Base-by-base conservation (phyloP, 129 eudicot genomes). In the Flaveria ramosissima region DNA sequence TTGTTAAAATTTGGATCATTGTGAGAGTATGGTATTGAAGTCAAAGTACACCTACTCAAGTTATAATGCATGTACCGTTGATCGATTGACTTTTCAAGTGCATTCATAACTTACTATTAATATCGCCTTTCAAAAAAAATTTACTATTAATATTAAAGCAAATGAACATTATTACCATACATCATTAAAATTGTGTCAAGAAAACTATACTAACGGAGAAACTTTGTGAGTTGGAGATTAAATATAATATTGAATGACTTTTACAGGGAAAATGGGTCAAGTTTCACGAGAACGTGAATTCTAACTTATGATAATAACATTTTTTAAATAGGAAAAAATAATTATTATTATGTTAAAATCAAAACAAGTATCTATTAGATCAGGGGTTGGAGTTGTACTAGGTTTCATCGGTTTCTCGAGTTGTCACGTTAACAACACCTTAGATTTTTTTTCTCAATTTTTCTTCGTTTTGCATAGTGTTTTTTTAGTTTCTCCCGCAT, bases 31-130 rank as follows among this genome's bases (percentile, higher is more conserved):
- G 48, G 64, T 50, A 50, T 50, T 71, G 62, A 27, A 48, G 45
- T 48, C 75, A n/a, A 51, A 0, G 17, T 30, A 30, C 47, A 71
- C 47, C 75, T 17, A 71, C 59, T 51, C n/a, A 15, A 50, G 46
- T 11, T 71, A 42, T 30, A 70, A 70, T 70, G 43, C 41, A 70
- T 20, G 26, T 70, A 48, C 23, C 3, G 24, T 64, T 0, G 41
- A 36, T 8, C 4, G 8, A n/a, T 9, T 36, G 8, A 55, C 62
- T 55, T 55, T 55, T 55, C 7, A 19, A 17, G 62, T 19, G 62
- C 62, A 55, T 55, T 55, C 62, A 10, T 55, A 17, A 17, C 21
- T 55, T 55, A 19, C 62, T 8, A 7, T 19, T 32, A 32, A 45
- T 45, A 45, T 45, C 32, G 32, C 32, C 32, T 27, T 27, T 27